Base-by-base conservation (phyloP, 495 filamentous ascomycete genomes). In the Podospora bellae-mahoneyi region DNA sequence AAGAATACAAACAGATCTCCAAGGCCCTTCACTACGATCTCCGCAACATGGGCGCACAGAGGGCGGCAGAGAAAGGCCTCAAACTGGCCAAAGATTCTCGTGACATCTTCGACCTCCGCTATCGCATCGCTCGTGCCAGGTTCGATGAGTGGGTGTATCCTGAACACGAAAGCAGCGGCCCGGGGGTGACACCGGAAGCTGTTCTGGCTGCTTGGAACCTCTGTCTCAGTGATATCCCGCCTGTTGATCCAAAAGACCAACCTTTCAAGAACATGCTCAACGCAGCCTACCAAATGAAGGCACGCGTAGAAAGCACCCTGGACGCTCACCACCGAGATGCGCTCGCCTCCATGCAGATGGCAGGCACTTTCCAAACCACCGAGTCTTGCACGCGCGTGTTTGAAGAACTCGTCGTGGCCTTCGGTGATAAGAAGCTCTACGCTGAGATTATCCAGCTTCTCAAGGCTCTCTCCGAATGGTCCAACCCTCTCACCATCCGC, bases 21-120 rank as follows among this genome's bases (percentile, higher is more conserved):
- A 63, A 63, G 20, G 61, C 61, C n/a, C 16, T 63, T 1, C 61
- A 63, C 28, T 63, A 32, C 30, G 61, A 63, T n/a, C 28, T 63
- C 32, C 61, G 61, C 10, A 63, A 63, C 32, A 63, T 20, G 32
- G 61, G 61, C 30, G 32, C 61, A 28, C 27, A 63, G n/a, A 18
- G 19, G 18, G 28, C 32, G 10, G 61, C 61, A 39, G 61, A 63
- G 19, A 63, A 63, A 27, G 61, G 61, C 18, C 61, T 63, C 1
- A 48, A 48, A 19, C 16, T 44, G 10, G 61, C 61, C 61, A 63
- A 63, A 32, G 34, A 48, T 13, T 32, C 61, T 13, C 27, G 61
- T 1, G 61, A 63, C 30, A 63, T 63, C 30, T 63, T 63, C 20
- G 61, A 63, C 34, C 61, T 63, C 32, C 61, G 61, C n/a, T 63